Conservation (phyloP, 2,329 filamentous ascomycete species). For the Aspergillus hortae region DNA sequence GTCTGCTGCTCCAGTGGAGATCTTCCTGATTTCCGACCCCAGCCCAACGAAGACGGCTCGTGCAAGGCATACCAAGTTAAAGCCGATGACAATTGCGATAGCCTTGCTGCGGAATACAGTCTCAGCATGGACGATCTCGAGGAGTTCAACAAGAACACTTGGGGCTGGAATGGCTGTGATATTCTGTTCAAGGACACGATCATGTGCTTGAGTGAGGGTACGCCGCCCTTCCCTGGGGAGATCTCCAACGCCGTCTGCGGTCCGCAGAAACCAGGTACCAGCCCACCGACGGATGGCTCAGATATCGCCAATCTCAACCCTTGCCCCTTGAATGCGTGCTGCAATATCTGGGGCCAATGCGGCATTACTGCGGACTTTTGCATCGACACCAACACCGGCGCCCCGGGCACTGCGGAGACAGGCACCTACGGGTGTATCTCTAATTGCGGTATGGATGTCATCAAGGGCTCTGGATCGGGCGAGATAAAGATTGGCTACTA, state of each 20-base stretch:
- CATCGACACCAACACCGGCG: not conserved
- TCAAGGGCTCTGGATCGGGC: not conserved
- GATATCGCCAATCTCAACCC: conserved; percentile 40
- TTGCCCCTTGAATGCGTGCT: conserved; percentile 43
- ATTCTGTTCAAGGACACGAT: conserved; percentile 24
- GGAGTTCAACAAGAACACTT: conserved; percentile 41
- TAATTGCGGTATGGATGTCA: not conserved
- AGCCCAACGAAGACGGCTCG: conserved; percentile 33
- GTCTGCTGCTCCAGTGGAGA: conserved; percentile 4
- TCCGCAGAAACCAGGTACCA: conserved; percentile 40
- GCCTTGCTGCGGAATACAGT: conserved; percentile 21
- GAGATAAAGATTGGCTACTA: not conserved
- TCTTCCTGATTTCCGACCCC: conserved; percentile 27
- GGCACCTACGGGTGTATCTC: not conserved
- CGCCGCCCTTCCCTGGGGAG: conserved; percentile 38
- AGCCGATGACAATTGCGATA: conserved; percentile 30
- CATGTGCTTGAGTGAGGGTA: conserved; percentile 42
- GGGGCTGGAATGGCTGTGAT: conserved; percentile 43
- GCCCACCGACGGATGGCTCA: conserved; percentile 23
- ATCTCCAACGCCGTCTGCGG: conserved; percentile 44
- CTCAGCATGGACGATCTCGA: conserved; percentile 38
- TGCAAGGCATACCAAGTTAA: conserved; percentile 36
- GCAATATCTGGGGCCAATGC: conserved; percentile 36
- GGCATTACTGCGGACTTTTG: not conserved
- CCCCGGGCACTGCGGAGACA: not conserved